Evolutionary conservation across 495 filamentous ascomycete genomes (phyloP), one percentile per base, ranked within the genome.

Genomic region (Penicillium angulare): DNA sequence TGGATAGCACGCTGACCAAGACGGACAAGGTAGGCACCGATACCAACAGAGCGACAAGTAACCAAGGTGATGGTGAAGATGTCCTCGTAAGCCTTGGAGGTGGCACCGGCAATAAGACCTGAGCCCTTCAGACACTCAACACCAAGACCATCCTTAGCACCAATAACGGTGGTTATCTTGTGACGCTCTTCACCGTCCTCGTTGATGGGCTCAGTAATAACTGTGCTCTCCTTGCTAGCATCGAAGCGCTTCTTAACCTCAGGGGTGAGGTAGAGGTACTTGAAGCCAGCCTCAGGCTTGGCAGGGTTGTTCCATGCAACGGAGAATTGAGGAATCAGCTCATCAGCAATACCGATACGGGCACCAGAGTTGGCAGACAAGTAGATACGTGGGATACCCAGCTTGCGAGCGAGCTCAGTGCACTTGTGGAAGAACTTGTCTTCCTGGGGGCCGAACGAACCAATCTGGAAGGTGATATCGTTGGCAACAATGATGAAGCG

Each of bases 371-470:
- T 98, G 59, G 93, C 93, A 68, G 95, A 97, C 23, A 98, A 79
- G 68, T 98, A 98, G 65, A 98, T 93, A 34, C 93, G 86, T 16
- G 93, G 93, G 64, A 98, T 95, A 40, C 93, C 93, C 45, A 96
- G 74, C 73, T 87, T 91, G 53, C 92, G 80, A 45, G 93, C 93
- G 50, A 97, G 79, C 71, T 98, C 92, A 10, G 93, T 96, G 73
- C 93, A 98, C 80, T 97, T 97, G 77, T 90, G 85, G 84, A 98
- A 98, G 84, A 96, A 98, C 56, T 88, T 87, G 69, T 98, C 93
- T 75, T 98, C 93, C 69, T 83, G 82, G 15, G 93, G 93, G 44
- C 93, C 93, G 69, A 98, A 98, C 13, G 90, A 96, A 60, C 93
- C 93, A 60, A 97, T 98, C 78, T 93, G 93, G 79, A 89, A 97